Conservation (phyloP, 2,329 filamentous ascomycete species). For the Sodiomyces alkalinus region DNA sequence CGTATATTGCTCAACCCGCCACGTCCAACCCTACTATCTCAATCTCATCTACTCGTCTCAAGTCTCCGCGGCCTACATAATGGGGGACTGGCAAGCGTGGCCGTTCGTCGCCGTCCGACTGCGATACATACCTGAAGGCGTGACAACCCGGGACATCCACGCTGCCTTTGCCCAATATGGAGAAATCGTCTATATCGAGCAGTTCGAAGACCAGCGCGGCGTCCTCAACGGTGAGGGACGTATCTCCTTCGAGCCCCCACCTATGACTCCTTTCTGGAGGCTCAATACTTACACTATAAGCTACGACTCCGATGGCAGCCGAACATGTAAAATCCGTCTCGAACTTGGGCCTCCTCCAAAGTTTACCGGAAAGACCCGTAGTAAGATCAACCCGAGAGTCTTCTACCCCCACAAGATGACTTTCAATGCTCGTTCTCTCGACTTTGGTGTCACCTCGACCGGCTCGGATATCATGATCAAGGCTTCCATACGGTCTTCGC, state of each 20-base stretch:
- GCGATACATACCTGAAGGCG: slow-evolving; percentile 16
- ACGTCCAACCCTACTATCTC: no score
- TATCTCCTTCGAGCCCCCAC: slow-evolving; percentile 44
- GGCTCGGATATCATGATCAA: slow-evolving; percentile 44
- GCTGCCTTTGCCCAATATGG: slow-evolving; percentile 36
- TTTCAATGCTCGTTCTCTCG: slow-evolving; percentile 29
- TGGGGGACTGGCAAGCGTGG: slow-evolving; percentile 18
- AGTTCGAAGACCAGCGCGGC: slow-evolving; percentile 29
- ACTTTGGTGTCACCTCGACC: slow-evolving; percentile 45
- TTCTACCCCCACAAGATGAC: slow-evolving; percentile 20
- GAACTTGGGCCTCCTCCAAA: neutral
- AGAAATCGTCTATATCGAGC: slow-evolving; percentile 38
- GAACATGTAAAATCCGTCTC: slow-evolving; percentile 1
- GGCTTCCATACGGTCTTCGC: no score
- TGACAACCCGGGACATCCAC: slow-evolving; percentile 30
- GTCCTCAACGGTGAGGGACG: slow-evolving; percentile 23
- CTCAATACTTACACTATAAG: no score
- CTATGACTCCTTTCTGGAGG: slow-evolving; percentile 37
- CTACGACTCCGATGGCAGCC: neutral
- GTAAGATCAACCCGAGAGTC: slow-evolving; percentile 14
- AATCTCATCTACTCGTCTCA: neutral
- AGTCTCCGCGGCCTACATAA: neutral
- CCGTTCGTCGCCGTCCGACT: slow-evolving; percentile 17
- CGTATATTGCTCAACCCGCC: no score
- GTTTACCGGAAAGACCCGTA: slow-evolving; percentile 9